A percentile compares a stretch with the other conserved stretches of the same genome.
Conservation (phyloP, 2,329 filamentous ascomycete species). For the Chrysoporthe puriensis region DNA sequence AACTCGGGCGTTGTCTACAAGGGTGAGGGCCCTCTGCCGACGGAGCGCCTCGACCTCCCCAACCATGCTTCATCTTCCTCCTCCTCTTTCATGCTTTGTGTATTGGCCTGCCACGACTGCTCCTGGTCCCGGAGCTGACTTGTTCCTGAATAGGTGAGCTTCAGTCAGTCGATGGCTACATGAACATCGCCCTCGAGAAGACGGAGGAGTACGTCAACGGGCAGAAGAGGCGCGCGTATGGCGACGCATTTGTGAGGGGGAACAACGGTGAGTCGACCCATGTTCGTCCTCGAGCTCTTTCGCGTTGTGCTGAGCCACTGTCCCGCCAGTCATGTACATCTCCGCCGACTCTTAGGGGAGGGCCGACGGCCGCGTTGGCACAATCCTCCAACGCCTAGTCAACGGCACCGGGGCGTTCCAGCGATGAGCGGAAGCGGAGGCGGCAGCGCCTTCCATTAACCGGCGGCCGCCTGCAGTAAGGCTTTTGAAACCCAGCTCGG, state of each 20-base stretch:
- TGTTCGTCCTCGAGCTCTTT: not conserved
- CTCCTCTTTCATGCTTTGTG: not conserved
- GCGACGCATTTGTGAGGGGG: slow-evolving; percentile 92
- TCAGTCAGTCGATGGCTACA: slow-evolving; percentile 97
- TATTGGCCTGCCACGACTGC: not conserved
- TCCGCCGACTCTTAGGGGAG: slow-evolving; percentile 57
- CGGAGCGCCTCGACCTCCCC: not conserved
- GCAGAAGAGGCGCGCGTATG: slow-evolving; percentile 79
- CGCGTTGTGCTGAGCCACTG: not conserved
- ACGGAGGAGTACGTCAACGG: slow-evolving; percentile 91
- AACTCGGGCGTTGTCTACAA: slow-evolving; percentile 99
- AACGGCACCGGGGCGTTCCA: not conserved
- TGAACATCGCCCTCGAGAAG: slow-evolving; percentile 99
- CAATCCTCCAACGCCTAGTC: not conserved
- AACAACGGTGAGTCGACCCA: slow-evolving; percentile 75
- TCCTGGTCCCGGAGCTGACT: slow-evolving; percentile 1
- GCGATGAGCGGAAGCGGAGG: not conserved
- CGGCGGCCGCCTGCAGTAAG: not conserved
- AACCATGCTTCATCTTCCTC: slow-evolving; percentile 23
- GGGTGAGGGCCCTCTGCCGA: slow-evolving; percentile 56
- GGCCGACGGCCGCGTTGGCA: not conserved
- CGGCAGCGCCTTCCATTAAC: not conserved
- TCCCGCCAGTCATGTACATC: slow-evolving; percentile 68
- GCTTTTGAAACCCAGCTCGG: not conserved
- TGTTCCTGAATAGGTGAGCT: slow-evolving; percentile 71